Evolutionary conservation across 805 yeast species (phyloP), one percentile per base, ranked within the genome.

Genomic region (Lachancea thermotolerans): DNA sequence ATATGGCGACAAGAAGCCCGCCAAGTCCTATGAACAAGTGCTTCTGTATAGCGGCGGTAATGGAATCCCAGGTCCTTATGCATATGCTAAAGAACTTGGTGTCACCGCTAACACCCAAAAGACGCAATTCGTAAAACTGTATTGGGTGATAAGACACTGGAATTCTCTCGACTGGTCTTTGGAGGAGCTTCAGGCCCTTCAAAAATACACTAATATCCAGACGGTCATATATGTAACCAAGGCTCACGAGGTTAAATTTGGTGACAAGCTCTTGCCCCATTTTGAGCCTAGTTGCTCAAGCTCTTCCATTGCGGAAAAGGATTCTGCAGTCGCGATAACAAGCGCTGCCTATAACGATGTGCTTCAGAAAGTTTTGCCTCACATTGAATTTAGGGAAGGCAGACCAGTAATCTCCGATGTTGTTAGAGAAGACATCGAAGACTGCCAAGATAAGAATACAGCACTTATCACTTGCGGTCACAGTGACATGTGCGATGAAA

Each of bases 191-290:
- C 41, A 36, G 16, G 29, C 34, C 25, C 37, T 58, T 30, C 46
- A 52, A 33, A 35, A 47, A 28, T 50, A 45, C 39, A 49, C 49
- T 32, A 52, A 48, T 35, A 46, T 56, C 15, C 50, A 56, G 35
- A 49, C 56, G 2, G 38, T 52, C 16, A 51, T 56, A n/a, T 81
- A 84, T 60, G 90, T 83, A 61, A 95, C 93, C 42, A 71, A 75
- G 50, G 28, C 53, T 54, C 35, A 53, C 49, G 45, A 45, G 54
- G 35, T 49, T 49, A n/a, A 51, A 25, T 14, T 45, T 11, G 50
- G 49, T 32, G 47, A 45, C 10, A 43, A 42, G 28, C 42, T 46
- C 30, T 35, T 46, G 1, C 39, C 35, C 28, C 39, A 18, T 32
- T 40, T 40, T 21, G 41, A 31, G 12, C 33, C 35, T 28, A 21